Evolutionary conservation across 768 basidiomycete species (phyloP).

Genomic region (Clathrus columnatus): DNA sequence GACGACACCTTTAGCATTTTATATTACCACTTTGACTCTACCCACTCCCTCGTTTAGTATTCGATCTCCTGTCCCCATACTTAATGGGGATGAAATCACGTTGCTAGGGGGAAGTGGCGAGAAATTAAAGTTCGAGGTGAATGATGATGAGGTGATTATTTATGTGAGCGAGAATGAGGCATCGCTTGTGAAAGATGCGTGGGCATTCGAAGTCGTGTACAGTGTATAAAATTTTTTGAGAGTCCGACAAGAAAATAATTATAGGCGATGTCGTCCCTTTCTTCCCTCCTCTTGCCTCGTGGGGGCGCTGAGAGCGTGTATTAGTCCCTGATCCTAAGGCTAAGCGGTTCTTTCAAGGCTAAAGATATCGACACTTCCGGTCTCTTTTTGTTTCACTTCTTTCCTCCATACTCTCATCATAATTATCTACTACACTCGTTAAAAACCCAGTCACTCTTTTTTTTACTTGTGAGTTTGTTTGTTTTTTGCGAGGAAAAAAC

Average conservation of each 20-base stretch:
- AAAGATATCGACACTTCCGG: not conserved
- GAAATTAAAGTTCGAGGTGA: not conserved
- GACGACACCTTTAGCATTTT: not conserved
- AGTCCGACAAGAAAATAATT: not conserved
- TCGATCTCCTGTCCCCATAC: constrained; percentile 1
- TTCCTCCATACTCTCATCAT: not conserved
- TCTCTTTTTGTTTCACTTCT: not conserved
- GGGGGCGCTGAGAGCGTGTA: not conserved
- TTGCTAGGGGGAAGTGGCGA: constrained; percentile 3
- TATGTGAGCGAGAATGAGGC: constrained; percentile 2
- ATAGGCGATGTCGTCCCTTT: not conserved
- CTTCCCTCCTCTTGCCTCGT: not conserved
- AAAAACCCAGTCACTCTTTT: not conserved
- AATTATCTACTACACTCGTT: not conserved
- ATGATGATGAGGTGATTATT: constrained; percentile 1
- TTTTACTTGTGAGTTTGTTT: not conserved
- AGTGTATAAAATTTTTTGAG: not conserved
- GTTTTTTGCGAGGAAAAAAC: not conserved
- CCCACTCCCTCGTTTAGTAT: not conserved
- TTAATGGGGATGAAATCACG: not conserved
- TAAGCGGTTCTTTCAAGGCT: not conserved
- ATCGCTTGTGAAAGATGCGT: not conserved
- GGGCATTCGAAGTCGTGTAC: not conserved
- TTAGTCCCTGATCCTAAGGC: not conserved
- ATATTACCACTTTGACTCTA: not conserved